phyloP scores from a whole-genome alignment of 495 filamentous ascomycete species.

The Aspergillus nanangensis region DNA sequence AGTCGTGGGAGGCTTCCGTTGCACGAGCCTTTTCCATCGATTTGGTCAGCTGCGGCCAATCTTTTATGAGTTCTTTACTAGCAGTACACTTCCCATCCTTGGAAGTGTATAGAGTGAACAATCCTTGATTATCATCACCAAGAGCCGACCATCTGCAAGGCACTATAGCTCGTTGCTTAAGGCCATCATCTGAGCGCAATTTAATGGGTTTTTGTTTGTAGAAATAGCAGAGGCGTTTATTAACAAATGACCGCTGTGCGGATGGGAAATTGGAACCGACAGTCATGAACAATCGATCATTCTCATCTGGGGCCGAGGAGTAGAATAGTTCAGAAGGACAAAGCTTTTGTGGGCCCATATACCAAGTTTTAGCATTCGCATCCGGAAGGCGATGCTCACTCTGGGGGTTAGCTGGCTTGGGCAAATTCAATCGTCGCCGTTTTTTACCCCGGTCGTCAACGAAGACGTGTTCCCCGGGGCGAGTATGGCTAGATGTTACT shows the following conservation, averaged over 20 bases:
- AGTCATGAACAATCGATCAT: slow-evolving; percentile 14
- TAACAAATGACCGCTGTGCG: slow-evolving; percentile 22
- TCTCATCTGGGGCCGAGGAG: slow-evolving; percentile 8
- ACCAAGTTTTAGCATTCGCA: slow-evolving; percentile 14
- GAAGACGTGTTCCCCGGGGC: slow-evolving; percentile 20
- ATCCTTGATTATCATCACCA: slow-evolving; percentile 5
- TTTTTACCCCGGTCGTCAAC: slow-evolving; percentile 39
- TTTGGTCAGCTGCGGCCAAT: slow-evolving; percentile 17
- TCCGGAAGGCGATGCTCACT: background rate
- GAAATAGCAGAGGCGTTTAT: slow-evolving; percentile 19
- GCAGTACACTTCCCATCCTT: slow-evolving; percentile 17
- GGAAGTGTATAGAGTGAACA: slow-evolving; percentile 23
- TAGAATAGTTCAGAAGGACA: slow-evolving; percentile 20
- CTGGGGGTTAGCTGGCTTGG: background rate
- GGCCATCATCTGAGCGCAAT: slow-evolving; percentile 4
- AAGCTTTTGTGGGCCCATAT: slow-evolving; percentile 24
- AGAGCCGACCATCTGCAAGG: slow-evolving; percentile 16
- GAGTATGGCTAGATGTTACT: background rate
- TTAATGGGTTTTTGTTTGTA: slow-evolving; percentile 16
- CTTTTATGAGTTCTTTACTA: slow-evolving; percentile 16
- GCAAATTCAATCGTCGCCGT: slow-evolving; percentile 29
- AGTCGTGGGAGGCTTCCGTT: background rate
- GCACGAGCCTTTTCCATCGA: background rate
- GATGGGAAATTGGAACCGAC: slow-evolving; percentile 13
- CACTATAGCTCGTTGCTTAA: slow-evolving; percentile 16